Percentiles rank a stretch among this genome's conserved stretches.
Conservation (phyloP, 441 rosid genomes). For the Brassica hybrid region DNA sequence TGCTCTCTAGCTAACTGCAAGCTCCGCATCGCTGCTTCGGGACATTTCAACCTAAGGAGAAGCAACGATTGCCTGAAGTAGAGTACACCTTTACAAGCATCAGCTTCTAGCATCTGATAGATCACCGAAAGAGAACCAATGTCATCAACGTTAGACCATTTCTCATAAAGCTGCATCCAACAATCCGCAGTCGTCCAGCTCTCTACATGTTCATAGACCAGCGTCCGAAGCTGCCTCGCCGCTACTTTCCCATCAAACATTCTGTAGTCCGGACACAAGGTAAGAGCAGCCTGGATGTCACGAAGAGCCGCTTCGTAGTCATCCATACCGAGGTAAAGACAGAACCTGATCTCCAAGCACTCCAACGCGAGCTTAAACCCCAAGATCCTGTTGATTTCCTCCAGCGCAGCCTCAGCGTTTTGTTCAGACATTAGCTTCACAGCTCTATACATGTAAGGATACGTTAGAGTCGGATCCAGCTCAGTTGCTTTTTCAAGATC, state of each 20-base stretch:
- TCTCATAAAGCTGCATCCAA: slow-evolving; percentile 95
- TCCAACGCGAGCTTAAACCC: slow-evolving; percentile 94
- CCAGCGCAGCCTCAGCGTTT: slow-evolving; percentile 77
- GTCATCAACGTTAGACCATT: slow-evolving; percentile 98
- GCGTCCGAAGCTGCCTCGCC: slow-evolving; percentile 79
- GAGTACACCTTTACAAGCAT: slow-evolving; percentile 86
- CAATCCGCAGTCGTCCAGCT: slow-evolving; percentile 97
- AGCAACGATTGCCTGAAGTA: slow-evolving; percentile 95
- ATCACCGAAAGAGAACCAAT: slow-evolving; percentile 97
- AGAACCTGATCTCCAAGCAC: slow-evolving; percentile 95
- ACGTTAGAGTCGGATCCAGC: slow-evolving; percentile 87
- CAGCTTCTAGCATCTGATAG: slow-evolving; percentile 99
- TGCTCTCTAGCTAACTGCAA: slow-evolving; percentile 87
- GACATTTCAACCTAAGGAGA: slow-evolving; percentile 92
- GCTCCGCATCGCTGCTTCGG: slow-evolving; percentile 97
- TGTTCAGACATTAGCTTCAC: slow-evolving; percentile 82
- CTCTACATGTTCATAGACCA: slow-evolving; percentile 89
- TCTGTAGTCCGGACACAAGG: slow-evolving; percentile 83
- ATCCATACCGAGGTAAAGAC: slow-evolving; percentile 89
- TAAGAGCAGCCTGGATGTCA: slow-evolving; percentile 94
- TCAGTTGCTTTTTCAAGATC: slow-evolving; percentile 89
- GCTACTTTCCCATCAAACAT: slow-evolving; percentile 96
- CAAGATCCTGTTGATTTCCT: slow-evolving; percentile 83
- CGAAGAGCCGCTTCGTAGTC: slow-evolving; percentile 83
- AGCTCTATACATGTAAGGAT: slow-evolving; percentile 95